Evolutionary conservation across 441 rosid species (phyloP), one percentile per base, ranked within the genome.

Genomic region (Cnidoscolus chayamansa): DNA sequence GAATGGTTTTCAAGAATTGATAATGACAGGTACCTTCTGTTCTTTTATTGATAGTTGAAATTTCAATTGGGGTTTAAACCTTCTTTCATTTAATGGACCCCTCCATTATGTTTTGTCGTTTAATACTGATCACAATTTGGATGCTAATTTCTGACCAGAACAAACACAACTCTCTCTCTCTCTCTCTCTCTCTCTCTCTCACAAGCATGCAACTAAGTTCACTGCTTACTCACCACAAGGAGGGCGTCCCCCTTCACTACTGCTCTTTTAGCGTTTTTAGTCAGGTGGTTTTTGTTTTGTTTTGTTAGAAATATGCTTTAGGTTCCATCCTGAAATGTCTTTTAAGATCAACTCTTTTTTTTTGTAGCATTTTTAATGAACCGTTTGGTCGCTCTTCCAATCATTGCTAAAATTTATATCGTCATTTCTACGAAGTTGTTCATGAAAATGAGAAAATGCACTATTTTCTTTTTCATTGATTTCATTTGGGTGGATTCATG

Each of bases 21-120:
- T 30, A 10, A 15, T 19, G 67, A 72, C 79, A 61, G 62, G 2
- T 73, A 62, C 19, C 45, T 25, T 64, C 25, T 35, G 13, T 35
- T 7, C 19, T 40, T 40, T 40, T 2, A 40, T 40, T 40, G 45
- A 40, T 40, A 3, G 7, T 40, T 54, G 57, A 54, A n/a, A 54
- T 54, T 54, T 54, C 65, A 37, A 35, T 30, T 37, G 45, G n/a
- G 20, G 7, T 32, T 15, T n/a, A 61, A 61, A 30, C 16, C 1
- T 15, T 4, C 58, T 31, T 40, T 15, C 7, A 4, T 9, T 35
- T 43, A 15, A 8, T 20, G 68, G 61, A 32, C 6, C 61, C 45
- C 56, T 20, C 55, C 57, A 49, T 1, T 70, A 40, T 40, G 6
- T 5, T 40, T 3, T 5, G 25, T 40, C 45, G 7, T 3, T 40